Evolutionary conservation across 2,329 filamentous ascomycete genomes (phyloP).

Genomic region (Akanthomyces muscarius): DNA sequence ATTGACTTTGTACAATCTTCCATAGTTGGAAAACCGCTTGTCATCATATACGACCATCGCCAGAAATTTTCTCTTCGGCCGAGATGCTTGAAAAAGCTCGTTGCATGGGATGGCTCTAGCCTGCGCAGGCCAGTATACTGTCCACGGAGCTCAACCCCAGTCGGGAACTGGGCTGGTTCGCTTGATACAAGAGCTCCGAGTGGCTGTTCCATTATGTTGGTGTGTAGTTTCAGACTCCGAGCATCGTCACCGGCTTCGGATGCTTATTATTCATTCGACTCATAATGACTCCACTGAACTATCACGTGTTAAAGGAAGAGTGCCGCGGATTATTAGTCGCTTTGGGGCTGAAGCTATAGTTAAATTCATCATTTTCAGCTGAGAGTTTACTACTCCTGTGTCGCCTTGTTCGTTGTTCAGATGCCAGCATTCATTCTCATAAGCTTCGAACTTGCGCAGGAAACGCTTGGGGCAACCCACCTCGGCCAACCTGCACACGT

Average conservation of each 20-base stretch:
- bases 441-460: too few species aligned
- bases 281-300: constrained; percentile 10
- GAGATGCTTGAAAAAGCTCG: constrained; percentile 30
- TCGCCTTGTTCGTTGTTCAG: background rate
- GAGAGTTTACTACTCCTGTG: too few species aligned
- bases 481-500: too few species aligned
- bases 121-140: constrained; percentile 30
- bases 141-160: constrained; percentile 25
- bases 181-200: background rate
- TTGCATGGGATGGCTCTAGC: constrained; percentile 26
- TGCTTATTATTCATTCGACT: background rate
- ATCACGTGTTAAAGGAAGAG: background rate
- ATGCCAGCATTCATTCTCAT: too few species aligned
- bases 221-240: background rate
- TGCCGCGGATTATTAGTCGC: background rate
- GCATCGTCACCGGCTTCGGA: constrained; percentile 1
- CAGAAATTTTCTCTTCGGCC: constrained; percentile 29
- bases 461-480: too few species aligned
- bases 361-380: too few species aligned
- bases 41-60: constrained; percentile 34
- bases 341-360: background rate
- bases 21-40: constrained; percentile 22
- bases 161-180: background rate
- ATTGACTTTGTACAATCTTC: constrained; percentile 22
- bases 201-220: constrained; percentile 8